Base-by-base conservation (phyloP, 1,284 basidiomycete species). In the Marasmius fiardii region DNA sequence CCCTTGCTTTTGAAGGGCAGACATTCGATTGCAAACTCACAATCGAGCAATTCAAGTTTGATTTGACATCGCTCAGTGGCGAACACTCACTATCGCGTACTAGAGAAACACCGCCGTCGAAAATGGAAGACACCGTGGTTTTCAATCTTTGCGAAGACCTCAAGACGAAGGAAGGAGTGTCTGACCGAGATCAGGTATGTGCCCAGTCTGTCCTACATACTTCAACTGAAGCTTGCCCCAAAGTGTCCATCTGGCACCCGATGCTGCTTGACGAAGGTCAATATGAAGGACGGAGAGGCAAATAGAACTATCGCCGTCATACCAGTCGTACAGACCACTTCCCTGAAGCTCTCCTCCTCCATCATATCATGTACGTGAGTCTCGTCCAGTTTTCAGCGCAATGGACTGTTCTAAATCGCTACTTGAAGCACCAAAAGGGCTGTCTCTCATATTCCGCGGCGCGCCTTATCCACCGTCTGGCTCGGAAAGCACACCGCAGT, bases 191-290 rank as follows among this genome's bases (percentile, higher is more conserved):
- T 70, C 89, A 92, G 80, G 90, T 90, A 68, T 62, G 79, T 58
- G 43, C 37, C 53, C 16, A 23, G 10, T 16, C 31, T 44, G 26
- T 34, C 23, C 20, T 56, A 20, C 45, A 53, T 43, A 51, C 28
- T 51, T 52, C 28, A 24, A 23, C 51, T 43, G 28, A n/a, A 39
- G 33, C 14, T n/a, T 34, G 28, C 21, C 26, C 28, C n/a, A 41
- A 47, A 92, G 90, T 93, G 90, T 73, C 70, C 79, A 34, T 56
- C 65, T 35, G 87, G 82, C 33, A 88, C 87, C 43, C 76, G 84
- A 63, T 89, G 82, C 52, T 93, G 90, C 68, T 72, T 91, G 34
- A 87, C 82, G 3, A 81, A 78, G 63, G 78, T 77, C 37, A 91
- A 90, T 65, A 64, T 74, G 63, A 91, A 88, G 69, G 62, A 64